A percentile compares a stretch with the other conserved stretches of the same genome.
These are phyloP conservation scores for Suhomyces bolitotheri DNA, from an alignment of 1,139 yeast genomes.

Conservation along the genomic window DNA sequence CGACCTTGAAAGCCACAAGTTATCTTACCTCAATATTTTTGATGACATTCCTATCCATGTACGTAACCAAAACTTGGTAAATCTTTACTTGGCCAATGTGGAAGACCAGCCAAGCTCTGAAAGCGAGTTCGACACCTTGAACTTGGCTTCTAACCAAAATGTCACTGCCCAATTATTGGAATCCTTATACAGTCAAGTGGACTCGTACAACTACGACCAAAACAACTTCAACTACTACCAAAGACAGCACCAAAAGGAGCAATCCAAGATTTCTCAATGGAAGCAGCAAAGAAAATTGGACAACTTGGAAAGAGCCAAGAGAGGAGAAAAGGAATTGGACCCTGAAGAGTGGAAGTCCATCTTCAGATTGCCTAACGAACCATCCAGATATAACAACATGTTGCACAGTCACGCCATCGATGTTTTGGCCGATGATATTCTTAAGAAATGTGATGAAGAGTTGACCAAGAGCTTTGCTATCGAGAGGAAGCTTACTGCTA, in stretches of 20 bases:
- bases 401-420: slow-evolving; percentile 70
- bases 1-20: slow-evolving; percentile 57
- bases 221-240: slow-evolving; percentile 83
- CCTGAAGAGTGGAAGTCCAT: slow-evolving; percentile 67
- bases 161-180: slow-evolving; percentile 58
- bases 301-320: slow-evolving; percentile 58
- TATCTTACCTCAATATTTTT: slow-evolving; percentile 68
- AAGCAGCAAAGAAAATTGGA: slow-evolving; percentile 65
- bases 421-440: slow-evolving; percentile 64
- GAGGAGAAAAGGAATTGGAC: slow-evolving; percentile 57
- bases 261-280: slow-evolving; percentile 73
- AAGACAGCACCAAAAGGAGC: slow-evolving; percentile 73
- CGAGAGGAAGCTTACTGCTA: slow-evolving; percentile 45
- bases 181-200: slow-evolving; percentile 70
- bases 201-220: slow-evolving; percentile 78
- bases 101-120: slow-evolving; percentile 24
- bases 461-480: slow-evolving; percentile 62
- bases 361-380: slow-evolving; percentile 72
- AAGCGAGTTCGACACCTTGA: slow-evolving; percentile 41
- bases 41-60: slow-evolving; percentile 71
- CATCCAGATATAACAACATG: slow-evolving; percentile 74
- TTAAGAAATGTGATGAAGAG: slow-evolving; percentile 64
- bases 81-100: slow-evolving; percentile 43
- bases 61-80: slow-evolving; percentile 52
- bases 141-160: slow-evolving; percentile 46